Evolutionary conservation across 2,329 filamentous ascomycete species (phyloP), one percentile per base, ranked within the genome.

Genomic region (Fusarium devonianum): DNA sequence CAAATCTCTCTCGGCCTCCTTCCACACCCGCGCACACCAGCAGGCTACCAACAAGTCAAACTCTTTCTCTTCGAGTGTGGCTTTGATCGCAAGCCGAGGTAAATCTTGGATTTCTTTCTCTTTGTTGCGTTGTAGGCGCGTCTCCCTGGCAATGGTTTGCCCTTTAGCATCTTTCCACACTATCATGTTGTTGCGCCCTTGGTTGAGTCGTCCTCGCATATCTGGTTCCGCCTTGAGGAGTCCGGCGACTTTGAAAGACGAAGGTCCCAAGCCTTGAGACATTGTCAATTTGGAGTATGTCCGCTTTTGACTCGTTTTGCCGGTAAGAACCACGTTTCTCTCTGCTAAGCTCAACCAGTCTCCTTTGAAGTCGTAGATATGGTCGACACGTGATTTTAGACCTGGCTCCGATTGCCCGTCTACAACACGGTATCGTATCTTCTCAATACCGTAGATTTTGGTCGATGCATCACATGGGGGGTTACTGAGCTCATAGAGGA

Each of bases 11-110:
- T 54, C 45, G 0, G 63, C 58, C 34, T 67, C 61, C 9, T 57
- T 63, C 66, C 65, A 69, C 4, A 69, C 16, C 4, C 66, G 49
- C 3, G 65, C 64, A 38, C 62, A 62, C 67, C 67, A 69, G 7
- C 65, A 65, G 1, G 65, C 45, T 0, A 69, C 65, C 10, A 69
- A 28, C 2, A 69, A 39, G 51, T 69, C 67, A 25, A 68, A 47
- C 7, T 60, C 22, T 34, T 63, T 69, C n/a, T 65, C 63, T 2
- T 60, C 52, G 13, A 68, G 33, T 0, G 12, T 36, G 1, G 28
- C 29, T 21, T 62, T 62, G 4, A 69, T 56, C 4, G 62, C 46
- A 19, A 69, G 48, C 9, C 63, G 47, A 3, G 67, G 65, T 6
- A 57, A 38, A 12, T 49, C 51, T 3, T 38, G 13, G 3, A 65